A percentile compares a stretch with the other conserved stretches of the same genome.
Conservation (phyloP, 1,139 yeast species). For the Ashbya aceris region DNA sequence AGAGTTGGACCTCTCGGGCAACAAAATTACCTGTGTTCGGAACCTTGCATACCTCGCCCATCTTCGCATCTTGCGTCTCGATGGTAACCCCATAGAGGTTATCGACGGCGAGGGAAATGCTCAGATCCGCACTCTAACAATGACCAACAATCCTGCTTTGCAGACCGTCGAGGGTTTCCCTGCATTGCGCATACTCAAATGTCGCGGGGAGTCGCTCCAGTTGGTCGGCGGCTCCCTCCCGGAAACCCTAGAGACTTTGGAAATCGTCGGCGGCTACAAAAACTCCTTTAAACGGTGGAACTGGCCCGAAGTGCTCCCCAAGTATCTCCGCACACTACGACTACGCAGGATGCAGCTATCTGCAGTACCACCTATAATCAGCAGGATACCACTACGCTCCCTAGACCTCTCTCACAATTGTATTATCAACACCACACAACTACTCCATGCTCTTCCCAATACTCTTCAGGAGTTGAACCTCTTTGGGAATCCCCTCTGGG, state of each 20-base stretch:
- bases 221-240: slow-evolving; percentile 5
- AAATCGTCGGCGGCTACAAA: slow-evolving; percentile 6
- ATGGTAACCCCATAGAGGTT: slow-evolving; percentile 20
- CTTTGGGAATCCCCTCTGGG: slow-evolving; percentile 3
- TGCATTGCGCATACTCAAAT: slow-evolving; percentile 7
- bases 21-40: slow-evolving; percentile 16
- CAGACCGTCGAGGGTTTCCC: slow-evolving; percentile 8
- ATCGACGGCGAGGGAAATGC: slow-evolving; percentile 7
- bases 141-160: slow-evolving; percentile 6
- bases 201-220: slow-evolving; percentile 6
- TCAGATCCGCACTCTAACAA: slow-evolving; percentile 5
- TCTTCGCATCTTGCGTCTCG: slow-evolving; percentile 16
- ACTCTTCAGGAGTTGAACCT: slow-evolving; percentile 6
- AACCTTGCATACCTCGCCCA: slow-evolving; percentile 14
- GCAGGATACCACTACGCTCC: slow-evolving; percentile 1
- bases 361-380: slow-evolving; percentile 1
- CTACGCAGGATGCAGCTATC: slow-evolving; percentile 3
- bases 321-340: slow-evolving; percentile 1
- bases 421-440: slow-evolving; percentile 4
- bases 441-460: slow-evolving; percentile 3
- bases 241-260: slow-evolving; percentile 8
- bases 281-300: slow-evolving; percentile 1
- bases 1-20: slow-evolving; percentile 19
- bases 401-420: slow-evolving; percentile 3
- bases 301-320: slow-evolving; percentile 1